phyloP scores from a whole-genome alignment of 1,284 basidiomycete species.

The Ceratobasidium sp. region DNA sequence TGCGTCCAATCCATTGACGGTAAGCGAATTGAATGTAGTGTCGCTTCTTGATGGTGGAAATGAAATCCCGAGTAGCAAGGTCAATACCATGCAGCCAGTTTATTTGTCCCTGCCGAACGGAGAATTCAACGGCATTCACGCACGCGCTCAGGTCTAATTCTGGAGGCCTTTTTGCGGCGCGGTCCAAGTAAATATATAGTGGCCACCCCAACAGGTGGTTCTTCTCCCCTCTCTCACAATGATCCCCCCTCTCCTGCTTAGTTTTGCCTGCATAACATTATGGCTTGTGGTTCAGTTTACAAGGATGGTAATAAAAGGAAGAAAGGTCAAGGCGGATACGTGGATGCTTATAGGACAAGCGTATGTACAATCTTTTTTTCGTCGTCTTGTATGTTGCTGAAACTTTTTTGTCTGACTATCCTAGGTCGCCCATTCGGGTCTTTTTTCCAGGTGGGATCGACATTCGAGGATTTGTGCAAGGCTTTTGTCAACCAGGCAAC shows the following conservation, averaged over 20 bases:
- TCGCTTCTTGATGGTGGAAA: not conserved
- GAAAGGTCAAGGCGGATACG: not conserved
- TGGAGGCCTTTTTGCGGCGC: no score
- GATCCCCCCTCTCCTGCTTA: not conserved
- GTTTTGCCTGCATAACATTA: not conserved
- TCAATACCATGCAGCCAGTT: no score
- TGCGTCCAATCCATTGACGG: not conserved
- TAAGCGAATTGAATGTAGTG: not conserved
- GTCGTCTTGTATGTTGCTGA: no score
- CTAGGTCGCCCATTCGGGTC: not conserved
- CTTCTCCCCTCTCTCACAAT: not conserved
- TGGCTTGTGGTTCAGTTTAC: not conserved
- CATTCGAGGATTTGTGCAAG: constrained; percentile 9
- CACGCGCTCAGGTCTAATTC: no score
- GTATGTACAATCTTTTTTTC: no score
- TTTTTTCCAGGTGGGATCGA: constrained; percentile 1
- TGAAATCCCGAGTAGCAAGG: not conserved
- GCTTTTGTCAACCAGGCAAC: not conserved
- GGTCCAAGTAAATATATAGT: no score
- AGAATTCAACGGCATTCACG: no score
- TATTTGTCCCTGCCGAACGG: no score
- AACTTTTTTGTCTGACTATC: not conserved
- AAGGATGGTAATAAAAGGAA: not conserved
- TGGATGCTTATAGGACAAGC: not conserved
- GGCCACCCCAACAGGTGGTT: no score